Base-by-base conservation (phyloP, 2,329 filamentous ascomycete genomes). In the Rhynchosporium secalis region DNA sequence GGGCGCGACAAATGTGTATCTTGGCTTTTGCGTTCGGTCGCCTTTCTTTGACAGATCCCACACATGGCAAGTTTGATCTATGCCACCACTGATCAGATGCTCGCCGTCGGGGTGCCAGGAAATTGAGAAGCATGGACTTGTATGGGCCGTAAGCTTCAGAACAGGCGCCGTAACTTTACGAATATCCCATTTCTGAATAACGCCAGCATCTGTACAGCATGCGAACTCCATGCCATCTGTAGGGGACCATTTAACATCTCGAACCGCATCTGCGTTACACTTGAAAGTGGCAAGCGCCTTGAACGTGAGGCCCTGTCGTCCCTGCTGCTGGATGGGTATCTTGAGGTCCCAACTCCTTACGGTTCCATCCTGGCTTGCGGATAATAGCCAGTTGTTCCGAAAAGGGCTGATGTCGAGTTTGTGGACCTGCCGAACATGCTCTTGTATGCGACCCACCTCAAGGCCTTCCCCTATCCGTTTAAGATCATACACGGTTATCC, bases 31-130 rank as follows among this genome's bases (percentile, higher is more conserved):
- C 13, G 84, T 78, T 73, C 86, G 85, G 67, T 88, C 85, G 15
- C 82, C 84, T 6, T 78, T 79, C 57, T 77, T 78, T 4, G 83
- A 83, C 62, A 89, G 74, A 69, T 89, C 85, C 87, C 87, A 90
- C 5, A 89, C 83, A 68, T 86, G 80, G 45, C 86, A 83, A 58
- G 81, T 83, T 63, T 80, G 81, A 70, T 90, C 87, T 66, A 81
- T 77, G 6, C 86, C 86, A 4, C 82, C 85, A 65, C 85, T 89
- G 55, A 86, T 79, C 10, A 89, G 75, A 68, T 89, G 85, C n/a
- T 82, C 79, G 13, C 86, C 87, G 70, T 89, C 86, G 0, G 85
- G 83, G 67, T 90, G 87, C 87, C 87, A 90, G 3, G 84, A 81
- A 48, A 88, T 83, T 0, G 84, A 80, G 2, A 82, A 78, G 69